Evolutionary conservation across 768 basidiomycete genomes (phyloP), one percentile per base, ranked within the genome.

Genomic region (Xanthoconium stramineum): DNA sequence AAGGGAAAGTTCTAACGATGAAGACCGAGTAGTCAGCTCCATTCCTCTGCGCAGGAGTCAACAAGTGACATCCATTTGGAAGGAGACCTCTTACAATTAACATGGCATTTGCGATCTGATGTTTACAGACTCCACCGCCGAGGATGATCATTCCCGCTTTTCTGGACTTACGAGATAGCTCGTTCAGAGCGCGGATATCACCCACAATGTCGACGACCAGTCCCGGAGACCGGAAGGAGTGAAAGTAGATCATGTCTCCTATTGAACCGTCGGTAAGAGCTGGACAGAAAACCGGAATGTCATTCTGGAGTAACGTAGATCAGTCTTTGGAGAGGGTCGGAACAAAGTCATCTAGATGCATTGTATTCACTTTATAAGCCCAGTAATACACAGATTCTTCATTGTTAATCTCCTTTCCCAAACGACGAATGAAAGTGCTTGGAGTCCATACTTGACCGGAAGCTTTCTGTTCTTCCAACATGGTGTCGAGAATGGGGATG

Each of bases 31-130:
- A 98, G 71, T 99, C 97, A 10, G 97, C 97, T 10, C 97, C 97
- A 67, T 99, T 99, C 33, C 97, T 84, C 97, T 98, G 50, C 37
- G 8, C 54, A 50, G 24, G 35, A 17, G 53, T 55, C 33, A 57
- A 52, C 30, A 53, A 39, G 33, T 15, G 29, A 17, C 38, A 49
- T 52, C 15, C 47, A 39, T 43, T 43, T 13, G 51, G 19, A 53
- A 57, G 9, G 43, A 44, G 12, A 24, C 61, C 24, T 38, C 82
- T 73, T 72, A 98, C 96, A 68, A 99, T 97, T 24, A 99, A 77
- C 97, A 99, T 98, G 2, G 96, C 94, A 68, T 99, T 99, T n/a
- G 96, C 96, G 54, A 99, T 97, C 69, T 99, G 97, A 69, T 99
- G 97, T 71, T 99, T 99, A 77, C 95, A 98, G 11, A 99, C 94